phyloP scores from a whole-genome alignment of 2,329 filamentous ascomycete genomes.

The Aspergillus neotritici region DNA sequence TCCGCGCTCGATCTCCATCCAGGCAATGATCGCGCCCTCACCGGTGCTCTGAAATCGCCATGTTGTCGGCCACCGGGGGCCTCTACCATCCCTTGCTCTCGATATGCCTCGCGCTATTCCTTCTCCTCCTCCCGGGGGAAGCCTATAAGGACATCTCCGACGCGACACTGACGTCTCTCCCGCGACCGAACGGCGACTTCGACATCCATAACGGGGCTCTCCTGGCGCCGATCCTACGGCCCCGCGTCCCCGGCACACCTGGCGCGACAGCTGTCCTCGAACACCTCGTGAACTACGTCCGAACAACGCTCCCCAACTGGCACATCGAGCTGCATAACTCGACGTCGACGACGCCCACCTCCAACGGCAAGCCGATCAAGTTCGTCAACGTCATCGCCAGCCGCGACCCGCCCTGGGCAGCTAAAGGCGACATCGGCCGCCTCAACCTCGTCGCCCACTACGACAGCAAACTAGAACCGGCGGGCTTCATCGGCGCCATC shows the following conservation, averaged over 20 bases:
- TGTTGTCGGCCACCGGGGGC: conserved; percentile 26
- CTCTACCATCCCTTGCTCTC: conserved; percentile 21
- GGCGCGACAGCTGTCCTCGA: conserved; percentile 67
- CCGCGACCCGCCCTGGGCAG: conserved; percentile 79
- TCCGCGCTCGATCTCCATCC: too few species aligned
- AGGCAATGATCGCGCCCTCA: too few species aligned
- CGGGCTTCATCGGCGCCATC: conserved; percentile 86
- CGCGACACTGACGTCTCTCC: conserved; percentile 64
- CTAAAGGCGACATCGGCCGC: conserved; percentile 67
- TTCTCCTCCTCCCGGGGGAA: conserved; percentile 19
- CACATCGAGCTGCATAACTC: conserved; percentile 79
- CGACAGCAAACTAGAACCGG: conserved; percentile 72
- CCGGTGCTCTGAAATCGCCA: conserved; percentile 10
- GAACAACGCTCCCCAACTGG: conserved; percentile 69
- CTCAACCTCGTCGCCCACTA: conserved; percentile 91
- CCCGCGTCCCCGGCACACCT: conserved; percentile 80
- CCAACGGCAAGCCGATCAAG: conserved; percentile 63
- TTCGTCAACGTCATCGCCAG: conserved; percentile 84
- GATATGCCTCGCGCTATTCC: conserved; percentile 21
- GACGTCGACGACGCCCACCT: conserved; percentile 74
- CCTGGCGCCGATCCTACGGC: conserved; percentile 77
- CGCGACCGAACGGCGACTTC: conserved; percentile 68
- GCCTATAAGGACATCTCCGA: conserved; percentile 65
- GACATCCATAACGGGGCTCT: conserved; percentile 70
- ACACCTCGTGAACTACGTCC: conserved; percentile 83